Evolutionary conservation across 208 protist genomes (phyloP), one percentile per base, ranked within the genome.

Genomic region (Lotmaria passim): DNA sequence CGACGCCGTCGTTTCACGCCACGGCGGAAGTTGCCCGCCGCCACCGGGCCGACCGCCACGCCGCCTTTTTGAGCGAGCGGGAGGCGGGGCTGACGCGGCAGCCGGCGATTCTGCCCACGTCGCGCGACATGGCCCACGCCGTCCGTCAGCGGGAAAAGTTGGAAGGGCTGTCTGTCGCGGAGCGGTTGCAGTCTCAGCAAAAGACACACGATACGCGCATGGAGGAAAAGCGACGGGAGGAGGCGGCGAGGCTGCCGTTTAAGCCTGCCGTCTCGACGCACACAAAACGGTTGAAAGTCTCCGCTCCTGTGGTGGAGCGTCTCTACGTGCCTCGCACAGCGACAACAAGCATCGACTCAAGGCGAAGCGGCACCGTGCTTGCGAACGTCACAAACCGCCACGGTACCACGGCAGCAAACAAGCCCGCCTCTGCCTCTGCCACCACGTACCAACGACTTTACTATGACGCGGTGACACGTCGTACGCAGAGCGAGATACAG

Each of bases 301-400:
- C 41, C 19, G 46, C 7, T 0, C 55, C 74, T 7, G 68, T 80
- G 17, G 62, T 75, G 41, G 75, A 85, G 21, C 75, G 85, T 19
- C 75, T 90, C 58, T 85, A 84, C 72, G 69, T 63, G 23, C 31
- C 75, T 33, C 41, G 19, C 34, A 46, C 34, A 28, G 11, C 31
- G 12, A 23, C 51, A 4, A 7, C 11, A 39, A n/a, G 17, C 2
- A 7, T 24, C 44, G 44, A 7, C 44, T 33, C 33, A 44, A 36
- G 24, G 33, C 56, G 24, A 17, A 21, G 31, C 31, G 46, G 34
- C 28, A 10, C 56, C 26, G 46, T 43, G 43, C 62, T 68, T 1
- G 23, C 34, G 3, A 60, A 75, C 33, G 44, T 68, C 10, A 75
- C 69, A 21, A 75, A 75, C 24, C 60, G 55, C 19, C 14, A 39